phyloP scores from a whole-genome alignment of 768 basidiomycete genomes.

The Leccinellum albellum region DNA sequence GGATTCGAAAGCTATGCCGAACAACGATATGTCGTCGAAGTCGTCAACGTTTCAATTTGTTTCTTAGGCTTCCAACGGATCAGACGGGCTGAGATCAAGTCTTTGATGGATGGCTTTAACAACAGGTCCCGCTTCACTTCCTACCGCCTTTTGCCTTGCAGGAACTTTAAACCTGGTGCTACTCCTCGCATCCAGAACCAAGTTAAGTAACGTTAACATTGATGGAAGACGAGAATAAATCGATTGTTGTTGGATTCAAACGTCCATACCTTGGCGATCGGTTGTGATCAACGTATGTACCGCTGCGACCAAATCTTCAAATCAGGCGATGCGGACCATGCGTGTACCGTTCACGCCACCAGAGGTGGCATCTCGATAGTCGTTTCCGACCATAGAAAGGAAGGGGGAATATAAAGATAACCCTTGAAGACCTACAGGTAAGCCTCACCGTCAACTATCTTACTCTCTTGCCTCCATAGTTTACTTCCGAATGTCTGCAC shows the following conservation, averaged over 20 bases:
- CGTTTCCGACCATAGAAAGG: neutral
- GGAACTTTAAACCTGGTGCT: neutral
- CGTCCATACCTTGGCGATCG: neutral
- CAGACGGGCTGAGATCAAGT: neutral
- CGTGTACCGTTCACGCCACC: neutral
- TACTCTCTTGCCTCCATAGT: neutral
- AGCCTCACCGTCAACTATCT: neutral
- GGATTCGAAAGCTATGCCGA: neutral
- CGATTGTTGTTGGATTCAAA: neutral
- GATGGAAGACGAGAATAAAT: neutral
- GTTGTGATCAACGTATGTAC: neutral
- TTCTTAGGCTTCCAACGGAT: neutral
- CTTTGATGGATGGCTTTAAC: neutral
- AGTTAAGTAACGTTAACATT: neutral
- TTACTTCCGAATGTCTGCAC: neutral
- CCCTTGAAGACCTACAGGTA: neutral
- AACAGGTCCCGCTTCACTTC: neutral
- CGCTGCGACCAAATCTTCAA: neutral
- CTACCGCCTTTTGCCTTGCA: neutral
- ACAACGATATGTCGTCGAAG: neutral
- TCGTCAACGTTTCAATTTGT: neutral
- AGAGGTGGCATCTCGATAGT: neutral
- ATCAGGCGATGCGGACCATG: neutral
- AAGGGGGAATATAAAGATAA: neutral
- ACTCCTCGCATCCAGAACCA: neutral